Evolutionary conservation across 108 stramenopile species (phyloP).

Genomic region (Cyclotella cryptica): DNA sequence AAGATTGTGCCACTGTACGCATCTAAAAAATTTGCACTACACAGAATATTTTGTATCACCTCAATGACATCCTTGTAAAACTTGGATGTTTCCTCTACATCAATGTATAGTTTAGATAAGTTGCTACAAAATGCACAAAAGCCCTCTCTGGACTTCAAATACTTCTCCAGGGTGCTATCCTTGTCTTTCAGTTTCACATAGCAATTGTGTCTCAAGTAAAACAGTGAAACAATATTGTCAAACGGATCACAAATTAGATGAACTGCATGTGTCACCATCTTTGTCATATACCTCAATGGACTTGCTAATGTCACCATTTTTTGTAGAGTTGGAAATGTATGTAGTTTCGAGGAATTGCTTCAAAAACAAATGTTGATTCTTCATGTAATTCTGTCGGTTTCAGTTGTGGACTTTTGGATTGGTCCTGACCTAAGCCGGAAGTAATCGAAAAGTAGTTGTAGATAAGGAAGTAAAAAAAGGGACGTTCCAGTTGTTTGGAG

Average conservation of each 20-base stretch:
- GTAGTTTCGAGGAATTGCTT: slow-evolving; percentile 38
- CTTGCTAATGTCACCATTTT: slow-evolving; percentile 14
- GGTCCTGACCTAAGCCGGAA: too few relatives aligned
- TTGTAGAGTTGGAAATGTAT: slow-evolving; percentile 19
- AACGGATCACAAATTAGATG: slow-evolving; percentile 71
- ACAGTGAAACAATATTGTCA: slow-evolving; percentile 68
- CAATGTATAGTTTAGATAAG: slow-evolving; percentile 7
- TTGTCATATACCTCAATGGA: slow-evolving; percentile 30
- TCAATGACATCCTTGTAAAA: slow-evolving; percentile 45
- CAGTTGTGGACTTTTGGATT: background rate
- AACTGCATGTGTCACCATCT: slow-evolving; percentile 53
- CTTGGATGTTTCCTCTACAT: slow-evolving; percentile 36
- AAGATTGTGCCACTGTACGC: slow-evolving; percentile 88
- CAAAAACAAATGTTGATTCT: slow-evolving; percentile 56
- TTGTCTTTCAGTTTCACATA: slow-evolving; percentile 38
- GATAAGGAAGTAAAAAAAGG: too few relatives aligned
- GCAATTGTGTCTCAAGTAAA: slow-evolving; percentile 57
- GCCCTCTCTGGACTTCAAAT: slow-evolving; percentile 49
- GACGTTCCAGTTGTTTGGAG: too few relatives aligned
- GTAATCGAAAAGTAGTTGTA: too few relatives aligned
- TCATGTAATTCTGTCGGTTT: slow-evolving; percentile 43
- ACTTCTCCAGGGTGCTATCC: slow-evolving; percentile 24
- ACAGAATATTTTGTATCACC: slow-evolving; percentile 57
- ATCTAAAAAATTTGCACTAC: slow-evolving; percentile 77
- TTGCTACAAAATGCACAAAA: slow-evolving; percentile 58